Base-by-base conservation (phyloP, 1,139 yeast species). In the Suhomyces atakaporum region DNA sequence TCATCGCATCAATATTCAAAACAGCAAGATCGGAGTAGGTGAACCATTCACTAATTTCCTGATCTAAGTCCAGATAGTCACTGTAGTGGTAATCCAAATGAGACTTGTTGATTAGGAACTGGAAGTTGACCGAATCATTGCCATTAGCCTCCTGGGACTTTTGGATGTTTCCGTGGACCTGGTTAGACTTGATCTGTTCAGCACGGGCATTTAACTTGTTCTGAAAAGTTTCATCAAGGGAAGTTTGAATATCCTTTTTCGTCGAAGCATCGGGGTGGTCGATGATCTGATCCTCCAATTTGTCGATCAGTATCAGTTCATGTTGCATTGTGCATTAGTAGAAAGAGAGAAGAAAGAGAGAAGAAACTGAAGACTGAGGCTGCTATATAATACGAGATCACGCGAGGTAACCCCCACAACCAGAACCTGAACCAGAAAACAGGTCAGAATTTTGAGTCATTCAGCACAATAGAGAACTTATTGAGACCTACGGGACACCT, bases 31-130 rank as follows among this genome's bases (percentile, higher is more conserved):
- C 92, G 30, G 66, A 58, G 27, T 53, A 52, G 5, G 76, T 66
- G 49, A 84, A 84, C 94, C 94, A 84, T 33, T 81, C 83, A 27
- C 70, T 66, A 14, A 83, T 44, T 45, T 82, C 88, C 4, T 60
- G 57, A 9, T 55, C 54, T 18, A 81, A 58, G 0, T 54, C 49
- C 5, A 63, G 66, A 16, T 54, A 50, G 39, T 79, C 84, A 9
- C 52, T 37, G 41, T 72, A 64, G 2, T 63, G 56, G 59, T 77
- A 83, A 2, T 70, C 61, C n/a, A 84, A 51, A 37, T 61, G 63
- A 14, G 61, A 57, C 38, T 63, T 63, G 18, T 63, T 63, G 13
- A 63, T 50, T 24, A 69, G 51, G 35, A 68, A 66, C 34, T 54
- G 69, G 25, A 48, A 50, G 18, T 48, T 45, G 27, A 40, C 42